Conservation (phyloP, 2,329 filamentous ascomycete species). For the Acrocalymma vagum region DNA sequence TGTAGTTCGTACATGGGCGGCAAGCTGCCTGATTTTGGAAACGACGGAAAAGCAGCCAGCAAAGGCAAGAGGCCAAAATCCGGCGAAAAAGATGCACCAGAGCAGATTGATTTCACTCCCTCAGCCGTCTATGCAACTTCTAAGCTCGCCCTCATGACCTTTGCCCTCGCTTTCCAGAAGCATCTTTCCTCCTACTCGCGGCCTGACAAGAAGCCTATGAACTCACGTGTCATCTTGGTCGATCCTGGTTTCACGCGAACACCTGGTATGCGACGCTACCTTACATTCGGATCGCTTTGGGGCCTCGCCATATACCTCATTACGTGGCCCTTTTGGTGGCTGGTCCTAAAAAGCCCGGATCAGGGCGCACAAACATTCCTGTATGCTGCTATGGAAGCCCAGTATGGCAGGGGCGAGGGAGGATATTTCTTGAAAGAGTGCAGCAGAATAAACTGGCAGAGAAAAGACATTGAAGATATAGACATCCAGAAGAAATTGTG, state of each 20-base stretch:
- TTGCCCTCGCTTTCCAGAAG: slow-evolving; percentile 90
- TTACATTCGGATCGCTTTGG: slow-evolving; percentile 83
- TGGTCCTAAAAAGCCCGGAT: slow-evolving; percentile 83
- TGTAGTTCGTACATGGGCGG: slow-evolving; percentile 89
- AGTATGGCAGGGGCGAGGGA: slow-evolving; percentile 70
- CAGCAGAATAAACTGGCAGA: slow-evolving; percentile 74
- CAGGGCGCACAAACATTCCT: slow-evolving; percentile 89
- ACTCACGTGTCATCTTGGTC: slow-evolving; percentile 82
- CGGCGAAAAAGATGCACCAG: slow-evolving; percentile 28
- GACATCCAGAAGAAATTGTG: slow-evolving; percentile 84
- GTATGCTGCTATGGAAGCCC: slow-evolving; percentile 83
- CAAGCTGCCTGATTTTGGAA: slow-evolving; percentile 69
- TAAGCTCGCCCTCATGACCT: slow-evolving; percentile 82
- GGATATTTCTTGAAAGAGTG: slow-evolving; percentile 90
- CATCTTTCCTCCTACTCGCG: slow-evolving; percentile 85
- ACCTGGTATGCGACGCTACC: slow-evolving; percentile 85
- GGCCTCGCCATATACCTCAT: slow-evolving; percentile 80
- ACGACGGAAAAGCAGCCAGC: slow-evolving; percentile 54
- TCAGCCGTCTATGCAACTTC: slow-evolving; percentile 58
- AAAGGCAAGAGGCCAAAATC: slow-evolving; percentile 65
- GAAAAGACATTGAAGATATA: slow-evolving; percentile 80
- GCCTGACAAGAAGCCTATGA: slow-evolving; percentile 83
- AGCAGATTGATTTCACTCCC: slow-evolving; percentile 51
- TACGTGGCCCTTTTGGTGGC: slow-evolving; percentile 83
- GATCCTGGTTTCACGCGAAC: slow-evolving; percentile 88